Evolutionary conservation across 2,329 filamentous ascomycete genomes (phyloP).

Genomic region (Fusarium buxicola): DNA sequence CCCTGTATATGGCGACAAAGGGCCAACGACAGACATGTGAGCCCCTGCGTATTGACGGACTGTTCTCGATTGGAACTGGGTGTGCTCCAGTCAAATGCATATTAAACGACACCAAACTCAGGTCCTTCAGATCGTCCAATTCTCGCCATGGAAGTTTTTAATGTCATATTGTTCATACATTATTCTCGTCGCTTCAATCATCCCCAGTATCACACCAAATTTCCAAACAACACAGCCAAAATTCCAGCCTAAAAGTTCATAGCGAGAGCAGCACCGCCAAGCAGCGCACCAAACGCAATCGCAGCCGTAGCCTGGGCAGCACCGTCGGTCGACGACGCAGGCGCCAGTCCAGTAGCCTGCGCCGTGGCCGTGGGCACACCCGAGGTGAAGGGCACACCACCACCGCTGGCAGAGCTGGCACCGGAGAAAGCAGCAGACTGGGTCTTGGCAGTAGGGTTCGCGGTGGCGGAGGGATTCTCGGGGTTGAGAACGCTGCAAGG

Average conservation of each 20-base stretch:
- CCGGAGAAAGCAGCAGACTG: constrained; percentile 64
- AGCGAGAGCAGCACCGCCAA: constrained; percentile 41
- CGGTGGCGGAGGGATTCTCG: constrained; percentile 49
- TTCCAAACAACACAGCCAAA: no score
- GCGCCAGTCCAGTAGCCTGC: constrained; percentile 31
- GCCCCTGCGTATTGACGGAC: background rate
- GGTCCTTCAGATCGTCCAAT: no score
- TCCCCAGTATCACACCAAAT: no score
- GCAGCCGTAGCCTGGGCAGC: constrained; percentile 41
- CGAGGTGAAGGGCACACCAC: constrained; percentile 65
- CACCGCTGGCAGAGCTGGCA: constrained; percentile 59
- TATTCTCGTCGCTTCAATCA: background rate
- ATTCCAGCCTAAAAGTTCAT: constrained; percentile 30
- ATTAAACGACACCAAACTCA: background rate
- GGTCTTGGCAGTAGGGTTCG: constrained; percentile 51
- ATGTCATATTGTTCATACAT: constrained; percentile 12
- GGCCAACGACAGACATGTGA: constrained; percentile 12
- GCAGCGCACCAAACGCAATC: constrained; percentile 41
- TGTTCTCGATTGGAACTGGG: no score
- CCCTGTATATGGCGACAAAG: constrained; percentile 34
- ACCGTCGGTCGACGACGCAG: constrained; percentile 31
- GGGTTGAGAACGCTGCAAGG: constrained; percentile 62
- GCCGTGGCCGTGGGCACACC: constrained; percentile 51
- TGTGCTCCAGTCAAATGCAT: background rate
- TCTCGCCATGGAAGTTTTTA: no score